A percentile compares a stretch with the other conserved stretches of the same genome.
Conservation (phyloP, 23 red algal genomes). For the Cyanidiococcus yangmingshanensis region DNA sequence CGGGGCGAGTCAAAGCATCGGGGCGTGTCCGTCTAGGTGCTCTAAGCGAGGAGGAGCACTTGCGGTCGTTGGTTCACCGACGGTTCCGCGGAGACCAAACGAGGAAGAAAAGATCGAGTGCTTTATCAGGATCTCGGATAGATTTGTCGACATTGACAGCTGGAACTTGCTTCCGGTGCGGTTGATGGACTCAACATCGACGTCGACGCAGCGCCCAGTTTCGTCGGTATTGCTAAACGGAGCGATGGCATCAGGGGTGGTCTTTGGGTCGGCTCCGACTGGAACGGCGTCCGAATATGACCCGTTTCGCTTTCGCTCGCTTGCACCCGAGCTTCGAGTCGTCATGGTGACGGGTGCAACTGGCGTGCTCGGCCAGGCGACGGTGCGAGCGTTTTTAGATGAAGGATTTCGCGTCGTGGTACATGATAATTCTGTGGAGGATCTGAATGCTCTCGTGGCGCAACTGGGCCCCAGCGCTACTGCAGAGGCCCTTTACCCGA, state of each 20-base stretch:
- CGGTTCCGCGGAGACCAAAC: too few species aligned
- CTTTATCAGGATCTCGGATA: too few species aligned
- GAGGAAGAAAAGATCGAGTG: too few species aligned
- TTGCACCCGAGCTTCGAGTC: not conserved
- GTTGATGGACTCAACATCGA: not conserved
- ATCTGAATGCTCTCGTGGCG: conserved; percentile 53
- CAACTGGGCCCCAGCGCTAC: conserved; percentile 55
- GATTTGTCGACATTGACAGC: too few species aligned
- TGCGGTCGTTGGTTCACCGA: too few species aligned
- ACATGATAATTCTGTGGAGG: conserved; percentile 71
- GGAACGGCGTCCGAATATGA: not conserved
- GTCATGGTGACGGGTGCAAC: conserved; percentile 73
- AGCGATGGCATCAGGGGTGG: not conserved
- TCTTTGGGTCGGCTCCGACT: not conserved
- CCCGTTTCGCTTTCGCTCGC: conserved; percentile 3
- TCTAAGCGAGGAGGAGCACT: too few species aligned
- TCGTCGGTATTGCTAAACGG: not conserved
- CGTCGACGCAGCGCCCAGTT: not conserved
- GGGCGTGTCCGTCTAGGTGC: too few species aligned
- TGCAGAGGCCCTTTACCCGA: conserved; percentile 59
- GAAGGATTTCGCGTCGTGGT: conserved; percentile 91
- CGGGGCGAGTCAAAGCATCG: too few species aligned
- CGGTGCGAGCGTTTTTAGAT: conserved; percentile 71
- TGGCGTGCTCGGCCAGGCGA: conserved; percentile 83
- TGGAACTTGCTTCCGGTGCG: too few species aligned